phyloP scores from a whole-genome alignment of 2,329 filamentous ascomycete genomes.

The Fonsecaea erecta region DNA sequence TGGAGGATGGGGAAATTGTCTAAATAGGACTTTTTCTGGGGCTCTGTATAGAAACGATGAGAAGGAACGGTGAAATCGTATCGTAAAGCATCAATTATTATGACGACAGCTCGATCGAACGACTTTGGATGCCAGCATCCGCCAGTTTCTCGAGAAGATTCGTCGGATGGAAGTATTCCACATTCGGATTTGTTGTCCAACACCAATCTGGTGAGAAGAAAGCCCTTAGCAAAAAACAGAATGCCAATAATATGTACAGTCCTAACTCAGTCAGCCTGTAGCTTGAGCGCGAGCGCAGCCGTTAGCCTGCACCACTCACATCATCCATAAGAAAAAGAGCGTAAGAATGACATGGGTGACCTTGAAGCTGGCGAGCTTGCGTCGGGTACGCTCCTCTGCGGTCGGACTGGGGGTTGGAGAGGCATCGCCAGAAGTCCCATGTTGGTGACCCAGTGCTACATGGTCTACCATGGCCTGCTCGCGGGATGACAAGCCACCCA shows the following conservation, averaged over 20 bases:
- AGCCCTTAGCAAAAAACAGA: conserved; percentile 91
- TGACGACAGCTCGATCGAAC: conserved; percentile 87
- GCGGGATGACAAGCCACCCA: neutral
- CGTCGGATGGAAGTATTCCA: conserved; percentile 63
- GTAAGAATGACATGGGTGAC: conserved; percentile 36
- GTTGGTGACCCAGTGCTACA: conserved; percentile 16
- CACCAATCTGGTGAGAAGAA: conserved; percentile 84
- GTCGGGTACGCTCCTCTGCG: conserved; percentile 22
- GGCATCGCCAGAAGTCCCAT: conserved; percentile 16
- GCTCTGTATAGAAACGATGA: conserved; percentile 48
- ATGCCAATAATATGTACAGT: conserved; percentile 78
- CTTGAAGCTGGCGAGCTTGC: conserved; percentile 36
- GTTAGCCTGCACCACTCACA: conserved; percentile 25
- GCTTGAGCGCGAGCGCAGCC: neutral
- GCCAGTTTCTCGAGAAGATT: conserved; percentile 52
- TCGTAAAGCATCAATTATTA: conserved; percentile 89
- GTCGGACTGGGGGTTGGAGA: conserved; percentile 7
- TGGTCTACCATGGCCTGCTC: conserved; percentile 28
- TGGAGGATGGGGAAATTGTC: conserved; percentile 86
- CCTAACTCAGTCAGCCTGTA: conserved; percentile 46
- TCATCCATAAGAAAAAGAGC: conserved; percentile 36
- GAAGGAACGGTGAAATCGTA: conserved; percentile 96
- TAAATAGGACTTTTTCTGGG: conserved; percentile 70
- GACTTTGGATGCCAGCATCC: conserved; percentile 97
- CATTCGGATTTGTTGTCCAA: conserved; percentile 77